A percentile compares a stretch with the other conserved stretches of the same genome.
Evolutionary conservation across 495 filamentous ascomycete species (phyloP).

Genomic region (Daldinia grandis): DNA sequence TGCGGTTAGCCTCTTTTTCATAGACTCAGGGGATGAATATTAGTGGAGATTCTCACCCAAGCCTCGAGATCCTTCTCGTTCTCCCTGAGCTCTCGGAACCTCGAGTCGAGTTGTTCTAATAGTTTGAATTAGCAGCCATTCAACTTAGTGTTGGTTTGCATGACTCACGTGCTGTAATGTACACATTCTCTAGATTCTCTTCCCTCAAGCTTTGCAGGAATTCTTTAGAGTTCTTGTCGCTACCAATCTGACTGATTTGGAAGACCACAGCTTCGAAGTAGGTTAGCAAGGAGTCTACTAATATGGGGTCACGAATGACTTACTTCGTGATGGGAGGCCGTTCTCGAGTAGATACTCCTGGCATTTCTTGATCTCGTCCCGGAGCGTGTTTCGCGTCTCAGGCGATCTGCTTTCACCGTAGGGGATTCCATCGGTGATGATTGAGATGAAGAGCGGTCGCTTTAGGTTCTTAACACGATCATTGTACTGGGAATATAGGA

Average conservation of each 20-base stretch:
- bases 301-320: background rate
- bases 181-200: slow-evolving; percentile 33
- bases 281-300: background rate
- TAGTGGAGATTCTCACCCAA: slow-evolving; percentile 18
- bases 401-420: slow-evolving; percentile 10
- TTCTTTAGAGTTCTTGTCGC: slow-evolving; percentile 21
- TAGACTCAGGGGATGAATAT: background rate
- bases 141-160: background rate
- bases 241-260: slow-evolving; percentile 38
- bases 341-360: slow-evolving; percentile 28
- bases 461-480: slow-evolving; percentile 16
- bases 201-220: slow-evolving; percentile 32
- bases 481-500: slow-evolving; percentile 26
- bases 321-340: slow-evolving; percentile 28
- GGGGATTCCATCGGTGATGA: slow-evolving; percentile 34
- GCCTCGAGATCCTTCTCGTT: slow-evolving; percentile 35
- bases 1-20: slow-evolving; percentile 10
- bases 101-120: slow-evolving; percentile 29
- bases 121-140: background rate
- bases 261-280: slow-evolving; percentile 27
- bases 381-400: slow-evolving; percentile 23
- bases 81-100: slow-evolving; percentile 25
- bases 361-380: slow-evolving; percentile 24
- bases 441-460: slow-evolving; percentile 28
- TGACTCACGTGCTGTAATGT: slow-evolving; percentile 33